phyloP scores from a whole-genome alignment of 768 basidiomycete genomes.

The Auriscalpium orientale region DNA sequence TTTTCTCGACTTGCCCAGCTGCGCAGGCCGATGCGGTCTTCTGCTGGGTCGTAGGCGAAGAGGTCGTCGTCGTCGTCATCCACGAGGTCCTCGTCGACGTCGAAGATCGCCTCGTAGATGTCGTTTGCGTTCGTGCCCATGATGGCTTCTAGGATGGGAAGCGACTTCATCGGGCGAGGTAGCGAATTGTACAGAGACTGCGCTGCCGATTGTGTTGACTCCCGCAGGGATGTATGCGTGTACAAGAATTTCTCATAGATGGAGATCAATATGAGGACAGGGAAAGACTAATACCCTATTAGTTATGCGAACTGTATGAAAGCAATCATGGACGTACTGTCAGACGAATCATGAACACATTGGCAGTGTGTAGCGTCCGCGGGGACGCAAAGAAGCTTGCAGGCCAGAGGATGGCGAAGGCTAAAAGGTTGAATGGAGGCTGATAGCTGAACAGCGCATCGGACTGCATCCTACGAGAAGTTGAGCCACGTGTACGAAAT shows the following conservation, averaged over 20 bases:
- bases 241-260: conserved; percentile 72
- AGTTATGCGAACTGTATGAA: neutral
- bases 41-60: conserved; percentile 46
- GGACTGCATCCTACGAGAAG: conserved; percentile 59
- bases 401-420: conserved; percentile 74
- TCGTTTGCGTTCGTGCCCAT: conserved; percentile 63
- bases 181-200: conserved; percentile 55
- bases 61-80: conserved; percentile 28
- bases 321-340: conserved; percentile 41
- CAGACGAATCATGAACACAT: conserved; percentile 79
- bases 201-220: conserved; percentile 43
- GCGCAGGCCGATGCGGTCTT: conserved; percentile 19
- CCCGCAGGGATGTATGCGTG: conserved; percentile 41
- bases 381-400: conserved; percentile 69
- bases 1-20: conserved; percentile 13
- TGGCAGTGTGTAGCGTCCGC: conserved; percentile 70
- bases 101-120: conserved; percentile 74
- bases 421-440: conserved; percentile 81
- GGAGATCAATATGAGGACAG: conserved; percentile 66
- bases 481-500: conserved; percentile 5
- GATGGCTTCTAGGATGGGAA: conserved; percentile 69
- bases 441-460: conserved; percentile 90
- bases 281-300: conserved; percentile 49
- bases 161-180: conserved; percentile 63
- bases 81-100: conserved; percentile 46